Base-by-base conservation (phyloP, 306 rosid species). In the Cucurbita argyrosperma region DNA sequence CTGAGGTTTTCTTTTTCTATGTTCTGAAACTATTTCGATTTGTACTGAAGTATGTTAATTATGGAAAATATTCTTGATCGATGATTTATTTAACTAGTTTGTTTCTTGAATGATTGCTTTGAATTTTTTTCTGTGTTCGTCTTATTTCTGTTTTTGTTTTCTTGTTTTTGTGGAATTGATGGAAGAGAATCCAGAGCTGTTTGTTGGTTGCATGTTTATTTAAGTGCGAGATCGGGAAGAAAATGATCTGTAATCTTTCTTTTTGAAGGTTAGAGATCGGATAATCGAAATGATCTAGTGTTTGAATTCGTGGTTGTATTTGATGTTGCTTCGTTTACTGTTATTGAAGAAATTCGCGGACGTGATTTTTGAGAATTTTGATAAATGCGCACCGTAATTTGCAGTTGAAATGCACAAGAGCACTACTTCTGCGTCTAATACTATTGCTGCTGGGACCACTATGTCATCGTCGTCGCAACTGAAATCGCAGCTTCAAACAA, bases 401-500 rank as follows among this genome's bases (percentile, higher is more conserved):
- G 58, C 57, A 69, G 74, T 69, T 47, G 74, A 79, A 76, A 89
- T 90, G 96, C 90, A 77, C 51, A 84, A 73, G 66, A 87, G 85
- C 63, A 79, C 76, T 68, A 76, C 75, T 47, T 79, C 85, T 66
- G 76, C 82, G 18, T 76, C 90, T 70, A 79, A 68, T 12, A 79
- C 14, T 50, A 76, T 39, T 80, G 79, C 65, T 82, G 86, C 73
- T 64, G 21, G 64, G 83, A 26, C 84, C 72, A 47, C 75, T 19
- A 78, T 57, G 47, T 11, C 82, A 3, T 26, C 79, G 60, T 69
- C 81, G 59, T 76, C 82, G 40, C 54, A 50, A 26, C 69, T 79
- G 16, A 79, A 66, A 51, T 69, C 79, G 16, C 86, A 83, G 81
- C 57, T 78, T 62, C 84, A 76, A 58, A 51, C 85, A 3, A 78